Evolutionary conservation across 2,329 filamentous ascomycete species (phyloP), one percentile per base, ranked within the genome.

Genomic region (Hymenoscyphus fructigenus): DNA sequence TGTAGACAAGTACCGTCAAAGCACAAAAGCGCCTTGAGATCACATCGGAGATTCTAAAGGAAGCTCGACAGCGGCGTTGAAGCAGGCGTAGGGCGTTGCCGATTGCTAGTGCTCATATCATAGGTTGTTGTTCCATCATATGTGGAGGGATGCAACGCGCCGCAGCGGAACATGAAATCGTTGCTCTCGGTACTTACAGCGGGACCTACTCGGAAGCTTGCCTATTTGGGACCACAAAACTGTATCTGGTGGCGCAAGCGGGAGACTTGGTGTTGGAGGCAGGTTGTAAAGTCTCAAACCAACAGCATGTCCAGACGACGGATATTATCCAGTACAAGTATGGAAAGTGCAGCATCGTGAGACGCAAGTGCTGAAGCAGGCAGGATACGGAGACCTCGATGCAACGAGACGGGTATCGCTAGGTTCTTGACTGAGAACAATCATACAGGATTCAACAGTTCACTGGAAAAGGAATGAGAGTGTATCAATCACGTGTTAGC

Each of bases 131-230:
- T 12, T n/a, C 14, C n/a, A 20, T 26, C 20, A 28, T 55, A 17
- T 34, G 41, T 14, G 60, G 29, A 17, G 34, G 38, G 58, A 29
- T 26, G 59, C 38, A 61, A 57, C 12, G 15, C 29, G 38, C 56
- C 61, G 56, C 56, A 63, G 36, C 55, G 61, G 56, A 63, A 59
- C 61, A 55, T 59, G 38, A 59, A 53, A 58, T 59, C 47, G 61
- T n/a, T 41, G 55, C 53, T 15, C 26, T 63, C 61, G 61, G 61
- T 44, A 63, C 56, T 63, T 63, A 56, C 29, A 38, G 38, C 36
- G 60, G 60, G 60, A 55, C 50, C 47, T 61, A 44, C 34, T 47
- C 55, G 53, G 61, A 55, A 59, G 56, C 36, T 59, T 56, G 20
- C 61, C 61, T 53, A 12, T 63, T 59, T 55, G n/a, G 56, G 17